Conservation (phyloP, 148 eudicot species). For the Amaranthus cruentus region DNA sequence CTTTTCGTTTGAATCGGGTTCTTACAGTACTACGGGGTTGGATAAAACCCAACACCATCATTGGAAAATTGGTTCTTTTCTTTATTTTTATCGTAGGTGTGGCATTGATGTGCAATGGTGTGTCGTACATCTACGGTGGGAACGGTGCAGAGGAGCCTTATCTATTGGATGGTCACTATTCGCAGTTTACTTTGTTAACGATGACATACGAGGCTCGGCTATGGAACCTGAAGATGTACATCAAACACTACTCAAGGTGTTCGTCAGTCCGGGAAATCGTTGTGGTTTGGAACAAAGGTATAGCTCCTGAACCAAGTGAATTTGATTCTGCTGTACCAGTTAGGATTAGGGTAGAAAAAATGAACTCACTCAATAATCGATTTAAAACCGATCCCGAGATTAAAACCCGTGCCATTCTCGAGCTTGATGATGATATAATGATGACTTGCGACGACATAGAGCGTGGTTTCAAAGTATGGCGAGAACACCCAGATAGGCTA, state of each 20-base stretch:
- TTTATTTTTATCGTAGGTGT: slow-evolving; percentile 42
- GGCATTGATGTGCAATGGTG: slow-evolving; percentile 55
- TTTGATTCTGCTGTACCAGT: slow-evolving; percentile 91
- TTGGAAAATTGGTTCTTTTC: slow-evolving; percentile 46
- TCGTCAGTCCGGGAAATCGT: slow-evolving; percentile 90
- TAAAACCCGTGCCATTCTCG: slow-evolving; percentile 73
- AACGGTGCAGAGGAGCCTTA: slow-evolving; percentile 79
- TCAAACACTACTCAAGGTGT: slow-evolving; percentile 89
- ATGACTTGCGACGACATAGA: slow-evolving; percentile 88
- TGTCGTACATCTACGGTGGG: slow-evolving; percentile 63
- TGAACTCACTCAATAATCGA: slow-evolving; percentile 85
- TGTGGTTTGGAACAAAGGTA: slow-evolving; percentile 92
- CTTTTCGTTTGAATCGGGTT: slow-evolving; percentile 59
- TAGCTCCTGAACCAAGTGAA: slow-evolving; percentile 49
- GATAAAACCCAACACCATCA: slow-evolving; percentile 55
- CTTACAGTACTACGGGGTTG: slow-evolving; percentile 48
- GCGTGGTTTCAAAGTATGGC: slow-evolving; percentile 87
- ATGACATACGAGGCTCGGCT: slow-evolving; percentile 97
- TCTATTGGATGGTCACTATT: slow-evolving; percentile 55
- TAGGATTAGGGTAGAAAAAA: slow-evolving; percentile 66
- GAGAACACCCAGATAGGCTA: slow-evolving; percentile 73
- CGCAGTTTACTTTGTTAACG: slow-evolving; percentile 79
- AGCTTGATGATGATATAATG: slow-evolving; percentile 95
- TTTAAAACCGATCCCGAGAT: slow-evolving; percentile 64
- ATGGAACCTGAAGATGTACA: slow-evolving; percentile 81